These are phyloP conservation scores for Nigrograna mackinnonii DNA, from an alignment of 2,329 filamentous ascomycete species.

Conservation along the genomic window DNA sequence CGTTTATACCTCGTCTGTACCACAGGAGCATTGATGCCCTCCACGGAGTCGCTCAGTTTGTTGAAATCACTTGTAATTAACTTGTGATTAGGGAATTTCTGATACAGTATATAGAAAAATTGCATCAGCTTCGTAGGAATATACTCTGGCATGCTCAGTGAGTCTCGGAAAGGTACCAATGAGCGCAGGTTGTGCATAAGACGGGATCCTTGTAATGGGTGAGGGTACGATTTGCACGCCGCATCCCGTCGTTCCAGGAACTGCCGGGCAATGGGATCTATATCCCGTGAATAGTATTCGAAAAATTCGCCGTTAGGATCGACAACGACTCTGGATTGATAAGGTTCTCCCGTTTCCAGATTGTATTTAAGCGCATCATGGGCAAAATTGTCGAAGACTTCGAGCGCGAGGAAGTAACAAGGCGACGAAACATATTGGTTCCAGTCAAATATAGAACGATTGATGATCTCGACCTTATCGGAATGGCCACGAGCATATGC, in stretches of 20 bases:
- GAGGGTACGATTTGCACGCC: slow-evolving; percentile 65
- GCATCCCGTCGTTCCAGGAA: slow-evolving; percentile 85
- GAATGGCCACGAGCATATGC: slow-evolving; percentile 74
- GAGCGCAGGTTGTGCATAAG: slow-evolving; percentile 65
- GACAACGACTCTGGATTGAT: slow-evolving; percentile 88
- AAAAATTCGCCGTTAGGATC: slow-evolving; percentile 86
- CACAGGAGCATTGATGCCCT: slow-evolving; percentile 87
- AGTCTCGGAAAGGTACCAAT: slow-evolving; percentile 70
- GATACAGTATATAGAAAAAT: slow-evolving; percentile 90
- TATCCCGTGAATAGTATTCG: slow-evolving; percentile 82
- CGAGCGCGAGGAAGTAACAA: slow-evolving; percentile 96
- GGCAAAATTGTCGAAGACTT: slow-evolving; percentile 98
- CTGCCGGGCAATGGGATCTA: slow-evolving; percentile 81
- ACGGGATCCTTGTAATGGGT: slow-evolving; percentile 59
- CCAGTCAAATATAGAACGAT: slow-evolving; percentile 96
- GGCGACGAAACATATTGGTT: slow-evolving; percentile 82
- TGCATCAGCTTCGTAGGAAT: slow-evolving; percentile 94
- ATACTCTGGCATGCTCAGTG: slow-evolving; percentile 85
- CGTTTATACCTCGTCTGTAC: slow-evolving; percentile 93
- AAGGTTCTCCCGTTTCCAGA: slow-evolving; percentile 73
- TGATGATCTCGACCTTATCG: slow-evolving; percentile 91
- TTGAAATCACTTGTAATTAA: slow-evolving; percentile 91
- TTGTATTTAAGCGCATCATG: slow-evolving; percentile 96
- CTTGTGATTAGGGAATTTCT: slow-evolving; percentile 87
- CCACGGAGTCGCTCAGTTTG: slow-evolving; percentile 77